phyloP scores from a whole-genome alignment of 306 rosid species.

The Malus domestica region ASM211411v1 NC_041790.1:2725501-2726000 shows the following conservation, averaged over 20 bases:
- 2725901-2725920: constrained; percentile 82
- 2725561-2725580: too few relatives aligned
- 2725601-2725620: too few relatives aligned
- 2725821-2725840: constrained; percentile 44
- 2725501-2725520: too few relatives aligned
- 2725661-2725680: constrained; percentile 5
- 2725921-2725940: constrained; percentile 73
- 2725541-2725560: too few relatives aligned
- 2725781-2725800: background rate
- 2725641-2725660: too few relatives aligned
- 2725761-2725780: constrained; percentile 10
- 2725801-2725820: background rate
- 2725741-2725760: constrained; percentile 13
- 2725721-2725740: constrained; percentile 40
- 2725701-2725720: constrained; percentile 23
- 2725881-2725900: constrained; percentile 11
- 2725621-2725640: too few relatives aligned
- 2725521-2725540: too few relatives aligned
- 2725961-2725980: background rate
- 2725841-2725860: constrained; percentile 38
- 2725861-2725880: constrained; percentile 25
- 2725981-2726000: background rate
- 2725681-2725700: background rate
- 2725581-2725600: too few relatives aligned
- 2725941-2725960: background rate